Conservation (phyloP, 805 yeast species). For the Sugiyamaella marilandica region DNA sequence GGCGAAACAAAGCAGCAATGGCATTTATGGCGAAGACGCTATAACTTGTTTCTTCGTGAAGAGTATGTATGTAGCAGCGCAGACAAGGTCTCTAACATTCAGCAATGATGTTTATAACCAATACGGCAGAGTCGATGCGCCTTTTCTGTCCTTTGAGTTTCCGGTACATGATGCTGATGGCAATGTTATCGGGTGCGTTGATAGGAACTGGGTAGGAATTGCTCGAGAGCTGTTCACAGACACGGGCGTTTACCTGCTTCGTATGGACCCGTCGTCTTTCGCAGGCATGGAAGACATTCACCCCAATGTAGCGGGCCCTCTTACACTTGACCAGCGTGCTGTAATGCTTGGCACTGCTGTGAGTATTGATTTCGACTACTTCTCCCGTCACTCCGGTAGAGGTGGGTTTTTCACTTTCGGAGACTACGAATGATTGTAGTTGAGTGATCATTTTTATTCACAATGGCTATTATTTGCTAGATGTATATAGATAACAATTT, state of each 20-base stretch:
- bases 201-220: conserved; percentile 92
- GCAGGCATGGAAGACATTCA: conserved; percentile 51
- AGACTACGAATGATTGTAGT: conserved; percentile 13
- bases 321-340: conserved; percentile 80
- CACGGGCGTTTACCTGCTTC: conserved; percentile 82
- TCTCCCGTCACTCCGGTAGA: conserved; percentile 80
- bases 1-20: conserved; percentile 91
- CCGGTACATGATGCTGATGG: conserved; percentile 61
- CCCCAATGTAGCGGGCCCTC: conserved; percentile 42
- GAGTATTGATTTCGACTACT: conserved; percentile 92
- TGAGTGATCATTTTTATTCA: neutral
- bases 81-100: conserved; percentile 18
- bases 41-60: conserved; percentile 58
- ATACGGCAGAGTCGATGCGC: conserved; percentile 84
- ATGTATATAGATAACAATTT: neutral
- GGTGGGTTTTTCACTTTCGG: conserved; percentile 29
- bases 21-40: conserved; percentile 91
- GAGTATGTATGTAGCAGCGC: conserved; percentile 15
- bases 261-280: conserved; percentile 71
- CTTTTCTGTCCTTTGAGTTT: conserved; percentile 80
- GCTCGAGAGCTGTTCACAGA: conserved; percentile 92
- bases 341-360: conserved; percentile 82
- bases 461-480: neutral
- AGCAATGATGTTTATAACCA: conserved; percentile 53
- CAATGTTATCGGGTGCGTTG: conserved; percentile 66